These are phyloP conservation scores for Chrysanthemum makinoi DNA, from an alignment of 129 eudicot genomes.

Conservation along the genomic window DNA sequence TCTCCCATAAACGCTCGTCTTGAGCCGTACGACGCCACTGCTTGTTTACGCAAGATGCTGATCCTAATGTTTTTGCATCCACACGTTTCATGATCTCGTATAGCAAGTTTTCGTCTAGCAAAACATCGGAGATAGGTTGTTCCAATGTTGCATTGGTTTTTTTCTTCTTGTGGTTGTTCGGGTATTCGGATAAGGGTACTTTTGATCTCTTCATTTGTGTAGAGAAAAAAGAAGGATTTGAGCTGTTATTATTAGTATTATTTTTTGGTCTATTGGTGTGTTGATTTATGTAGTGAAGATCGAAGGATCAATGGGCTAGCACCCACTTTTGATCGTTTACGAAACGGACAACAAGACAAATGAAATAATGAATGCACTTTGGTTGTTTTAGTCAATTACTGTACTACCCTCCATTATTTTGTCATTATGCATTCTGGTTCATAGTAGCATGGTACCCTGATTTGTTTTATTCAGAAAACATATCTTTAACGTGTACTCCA, in stretches of 20 bases:
- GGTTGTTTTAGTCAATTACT: neutral
- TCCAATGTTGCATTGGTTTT: too few relatives aligned
- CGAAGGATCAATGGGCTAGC: too few relatives aligned
- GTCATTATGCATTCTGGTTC: neutral
- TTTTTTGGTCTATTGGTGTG: too few relatives aligned
- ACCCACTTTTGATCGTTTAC: neutral
- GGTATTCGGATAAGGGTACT: too few relatives aligned
- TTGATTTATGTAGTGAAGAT: too few relatives aligned
- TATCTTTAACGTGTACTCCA: too few relatives aligned
- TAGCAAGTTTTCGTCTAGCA: constrained; percentile 69
- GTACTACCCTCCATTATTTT: neutral
- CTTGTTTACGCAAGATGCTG: constrained; percentile 68
- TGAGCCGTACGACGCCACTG: constrained; percentile 73
- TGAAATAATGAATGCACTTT: constrained; percentile 3
- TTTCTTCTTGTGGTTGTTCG: too few relatives aligned
- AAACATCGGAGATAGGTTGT: constrained; percentile 30
- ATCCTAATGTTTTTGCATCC: constrained; percentile 74
- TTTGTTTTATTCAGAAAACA: too few relatives aligned
- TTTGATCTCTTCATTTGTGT: too few relatives aligned
- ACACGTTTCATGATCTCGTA: constrained; percentile 80
- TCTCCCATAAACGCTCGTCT: constrained; percentile 96
- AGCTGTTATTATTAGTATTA: too few relatives aligned
- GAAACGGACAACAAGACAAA: constrained; percentile 14
- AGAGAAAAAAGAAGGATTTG: too few relatives aligned
- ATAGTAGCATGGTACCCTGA: neutral